These are phyloP conservation scores for Ceratocystis albifundus DNA, from an alignment of 2,329 filamentous ascomycete genomes.

Conservation along the genomic window DNA sequence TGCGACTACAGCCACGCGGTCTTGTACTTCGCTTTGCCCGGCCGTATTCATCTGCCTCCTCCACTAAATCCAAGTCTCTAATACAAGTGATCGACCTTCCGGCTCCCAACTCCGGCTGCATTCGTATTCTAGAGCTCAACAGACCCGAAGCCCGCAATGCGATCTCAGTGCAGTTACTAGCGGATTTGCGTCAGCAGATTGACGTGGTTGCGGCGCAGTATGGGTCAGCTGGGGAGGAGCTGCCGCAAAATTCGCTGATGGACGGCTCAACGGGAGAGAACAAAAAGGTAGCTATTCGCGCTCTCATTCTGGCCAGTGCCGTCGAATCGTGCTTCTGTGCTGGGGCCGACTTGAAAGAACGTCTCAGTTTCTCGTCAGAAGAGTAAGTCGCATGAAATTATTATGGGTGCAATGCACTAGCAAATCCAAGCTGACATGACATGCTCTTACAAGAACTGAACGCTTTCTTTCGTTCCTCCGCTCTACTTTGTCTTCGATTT, in stretches of 20 bases:
- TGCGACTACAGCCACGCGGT: neutral
- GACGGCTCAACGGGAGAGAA: constrained; percentile 37
- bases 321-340: constrained; percentile 86
- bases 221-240: constrained; percentile 47
- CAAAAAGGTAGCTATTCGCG: constrained; percentile 54
- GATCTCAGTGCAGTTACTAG: constrained; percentile 67
- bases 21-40: constrained; percentile 23
- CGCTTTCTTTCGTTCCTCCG: constrained; percentile 70
- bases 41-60: constrained; percentile 36
- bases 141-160: constrained; percentile 78
- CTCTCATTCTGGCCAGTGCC: constrained; percentile 71
- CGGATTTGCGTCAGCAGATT: constrained; percentile 59
- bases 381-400: constrained; percentile 46
- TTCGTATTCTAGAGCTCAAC: constrained; percentile 80
- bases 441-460: constrained; percentile 47
- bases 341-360: constrained; percentile 87
- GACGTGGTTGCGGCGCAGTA: constrained; percentile 57
- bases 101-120: constrained; percentile 68
- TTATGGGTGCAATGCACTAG: neutral
- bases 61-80: constrained; percentile 35
- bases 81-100: constrained; percentile 64
- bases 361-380: constrained; percentile 60
- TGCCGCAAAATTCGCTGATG: constrained; percentile 33
- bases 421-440: neutral
- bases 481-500: constrained; percentile 59